A percentile compares a stretch with the other conserved stretches of the same genome.
Conservation (phyloP, 352 stramenopile genomes). For the Globisporangium takayamanum region DNA sequence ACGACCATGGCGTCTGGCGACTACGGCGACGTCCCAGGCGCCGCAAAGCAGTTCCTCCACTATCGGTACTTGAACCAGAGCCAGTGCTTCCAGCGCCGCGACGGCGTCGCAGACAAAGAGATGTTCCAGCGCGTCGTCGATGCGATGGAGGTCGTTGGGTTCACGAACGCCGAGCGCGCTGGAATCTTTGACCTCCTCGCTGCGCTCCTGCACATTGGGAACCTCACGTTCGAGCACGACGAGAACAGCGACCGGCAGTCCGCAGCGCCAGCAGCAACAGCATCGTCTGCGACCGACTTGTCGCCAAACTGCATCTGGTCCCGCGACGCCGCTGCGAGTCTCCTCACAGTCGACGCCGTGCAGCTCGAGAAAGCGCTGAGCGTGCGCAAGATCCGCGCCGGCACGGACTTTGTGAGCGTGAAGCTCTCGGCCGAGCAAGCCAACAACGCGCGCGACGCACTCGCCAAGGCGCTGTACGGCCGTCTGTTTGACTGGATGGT, state of each 20-base stretch:
- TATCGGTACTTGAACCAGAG: slow-evolving; percentile 86
- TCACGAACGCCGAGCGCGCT: slow-evolving; percentile 60
- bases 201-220: slow-evolving; percentile 87
- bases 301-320: slow-evolving; percentile 61
- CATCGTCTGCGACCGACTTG: slow-evolving; percentile 35
- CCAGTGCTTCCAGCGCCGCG: slow-evolving; percentile 71
- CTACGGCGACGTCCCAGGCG: slow-evolving; percentile 30
- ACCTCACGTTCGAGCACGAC: slow-evolving; percentile 82
- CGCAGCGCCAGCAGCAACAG: slow-evolving; percentile 13
- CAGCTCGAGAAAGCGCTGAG: slow-evolving; percentile 73
- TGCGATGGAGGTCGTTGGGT: slow-evolving; percentile 81
- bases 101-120: slow-evolving; percentile 65
- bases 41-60: slow-evolving; percentile 52
- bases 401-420: slow-evolving; percentile 81
- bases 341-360: slow-evolving; percentile 66
- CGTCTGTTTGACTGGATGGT: slow-evolving; percentile 90
- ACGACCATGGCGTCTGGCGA: slow-evolving; percentile 31
- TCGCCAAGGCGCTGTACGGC: slow-evolving; percentile 85
- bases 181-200: slow-evolving; percentile 81
- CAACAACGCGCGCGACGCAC: slow-evolving; percentile 74
- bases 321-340: slow-evolving; percentile 50
- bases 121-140: slow-evolving; percentile 79
- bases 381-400: slow-evolving; percentile 73
- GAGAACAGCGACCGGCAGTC: slow-evolving; percentile 50
- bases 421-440: slow-evolving; percentile 78